Percentiles rank a stretch among this genome's conserved stretches.
These are phyloP conservation scores for Lentinus brumalis DNA, from an alignment of 768 basidiomycete genomes.

Conservation along the genomic window DNA sequence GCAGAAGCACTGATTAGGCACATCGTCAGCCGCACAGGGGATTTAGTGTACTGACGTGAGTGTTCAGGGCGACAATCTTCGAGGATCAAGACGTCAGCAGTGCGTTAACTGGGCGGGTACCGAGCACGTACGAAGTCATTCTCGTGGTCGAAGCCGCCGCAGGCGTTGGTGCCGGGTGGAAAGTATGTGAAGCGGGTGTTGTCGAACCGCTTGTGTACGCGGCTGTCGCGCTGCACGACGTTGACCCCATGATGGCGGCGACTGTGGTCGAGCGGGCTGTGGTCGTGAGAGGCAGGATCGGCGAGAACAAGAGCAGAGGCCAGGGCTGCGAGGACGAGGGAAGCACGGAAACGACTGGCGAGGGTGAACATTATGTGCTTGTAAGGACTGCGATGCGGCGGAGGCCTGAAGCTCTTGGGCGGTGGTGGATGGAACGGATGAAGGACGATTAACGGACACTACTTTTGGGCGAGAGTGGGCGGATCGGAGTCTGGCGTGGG, in stretches of 20 bases:
- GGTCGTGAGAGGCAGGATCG: constrained; percentile 4
- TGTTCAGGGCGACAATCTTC: constrained; percentile 55
- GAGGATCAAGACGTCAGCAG: background rate
- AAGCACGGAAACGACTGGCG: constrained; percentile 14
- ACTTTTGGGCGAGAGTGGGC: too few relatives aligned
- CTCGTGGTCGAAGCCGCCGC: constrained; percentile 18
- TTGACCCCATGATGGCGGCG: constrained; percentile 14
- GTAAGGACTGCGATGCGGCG: constrained; percentile 2
- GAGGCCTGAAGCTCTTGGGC: constrained; percentile 3
- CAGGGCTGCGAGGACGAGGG: constrained; percentile 9
- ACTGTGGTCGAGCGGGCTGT: background rate
- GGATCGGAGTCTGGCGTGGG: too few relatives aligned
- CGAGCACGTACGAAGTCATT: constrained; percentile 20
- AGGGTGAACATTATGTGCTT: constrained; percentile 11
- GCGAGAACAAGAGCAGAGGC: constrained; percentile 14
- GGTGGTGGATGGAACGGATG: background rate
- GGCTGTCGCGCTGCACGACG: background rate
- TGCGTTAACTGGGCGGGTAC: background rate
- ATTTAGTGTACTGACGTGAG: constrained; percentile 22
- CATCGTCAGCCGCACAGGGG: background rate
- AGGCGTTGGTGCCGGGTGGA: constrained; percentile 19
- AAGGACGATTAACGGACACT: background rate
- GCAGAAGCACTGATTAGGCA: background rate
- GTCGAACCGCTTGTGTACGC: constrained; percentile 17
- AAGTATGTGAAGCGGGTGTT: constrained; percentile 22